A percentile compares a stretch with the other conserved stretches of the same genome.
phyloP scores from a whole-genome alignment of 768 basidiomycete species.

The Boletus bicolor region DNA sequence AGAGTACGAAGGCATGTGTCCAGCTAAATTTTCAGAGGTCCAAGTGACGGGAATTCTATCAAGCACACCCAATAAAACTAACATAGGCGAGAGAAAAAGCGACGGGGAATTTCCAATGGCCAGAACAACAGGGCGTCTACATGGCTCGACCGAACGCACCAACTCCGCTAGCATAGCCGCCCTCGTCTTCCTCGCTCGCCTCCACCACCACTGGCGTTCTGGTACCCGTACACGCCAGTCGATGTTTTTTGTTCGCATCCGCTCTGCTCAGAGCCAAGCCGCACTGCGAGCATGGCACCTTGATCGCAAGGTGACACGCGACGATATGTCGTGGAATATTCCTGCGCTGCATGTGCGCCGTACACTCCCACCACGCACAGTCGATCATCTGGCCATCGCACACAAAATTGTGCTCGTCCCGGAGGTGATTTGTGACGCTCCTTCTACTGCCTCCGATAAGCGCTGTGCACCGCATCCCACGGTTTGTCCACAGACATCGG shows the following conservation, averaged over 20 bases:
- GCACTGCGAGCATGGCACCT: conserved; percentile 15
- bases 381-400: conserved; percentile 11
- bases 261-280: conserved; percentile 17
- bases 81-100: too few relatives aligned
- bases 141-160: not conserved
- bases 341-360: conserved; percentile 19
- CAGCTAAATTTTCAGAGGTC: not conserved
- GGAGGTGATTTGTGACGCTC: conserved; percentile 21
- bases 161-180: conserved; percentile 14
- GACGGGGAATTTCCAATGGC: not conserved
- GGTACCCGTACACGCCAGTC: conserved; percentile 7
- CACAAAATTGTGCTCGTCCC: conserved; percentile 18
- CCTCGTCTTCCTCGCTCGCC: not conserved
- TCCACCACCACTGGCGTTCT: not conserved
- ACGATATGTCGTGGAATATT: conserved; percentile 28
- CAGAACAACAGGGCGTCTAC: not conserved
- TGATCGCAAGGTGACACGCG: conserved; percentile 24
- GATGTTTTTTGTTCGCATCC: conserved; percentile 27
- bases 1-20: too few relatives aligned
- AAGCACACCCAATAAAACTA: not conserved
- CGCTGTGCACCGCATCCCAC: conserved; percentile 10
- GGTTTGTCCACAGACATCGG: conserved; percentile 19
- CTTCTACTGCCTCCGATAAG: conserved; percentile 16
- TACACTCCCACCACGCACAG: conserved; percentile 22
- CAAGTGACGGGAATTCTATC: not conserved